Conservation (phyloP, 1,284 basidiomycete species). For the Cryptococcus sp. region DNA sequence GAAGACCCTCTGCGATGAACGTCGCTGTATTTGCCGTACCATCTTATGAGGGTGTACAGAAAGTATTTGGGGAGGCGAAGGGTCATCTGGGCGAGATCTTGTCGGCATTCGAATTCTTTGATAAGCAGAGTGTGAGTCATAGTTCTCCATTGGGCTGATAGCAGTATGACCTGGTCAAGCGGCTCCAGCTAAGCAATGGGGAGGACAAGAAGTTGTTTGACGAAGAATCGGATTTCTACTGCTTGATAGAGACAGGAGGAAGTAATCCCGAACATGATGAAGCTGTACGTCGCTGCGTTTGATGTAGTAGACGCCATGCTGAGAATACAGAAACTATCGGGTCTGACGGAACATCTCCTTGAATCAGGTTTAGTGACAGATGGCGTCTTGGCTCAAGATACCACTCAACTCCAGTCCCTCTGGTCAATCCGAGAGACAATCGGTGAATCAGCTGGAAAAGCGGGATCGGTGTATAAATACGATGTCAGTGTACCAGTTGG, state of each 20-base stretch:
- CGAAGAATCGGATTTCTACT: conserved; percentile 78
- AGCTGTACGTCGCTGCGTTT: conserved; percentile 56
- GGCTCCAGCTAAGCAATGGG: conserved; percentile 43
- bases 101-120: conserved; percentile 96
- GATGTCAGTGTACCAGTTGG: conserved; percentile 88
- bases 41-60: conserved; percentile 56
- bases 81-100: conserved; percentile 88
- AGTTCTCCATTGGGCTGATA: conserved; percentile 1
- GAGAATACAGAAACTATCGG: conserved; percentile 74
- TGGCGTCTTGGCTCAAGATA: conserved; percentile 88
- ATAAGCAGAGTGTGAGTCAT: conserved; percentile 56
- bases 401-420: conserved; percentile 80
- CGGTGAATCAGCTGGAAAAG: conserved; percentile 88
- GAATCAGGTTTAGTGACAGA: conserved; percentile 77
- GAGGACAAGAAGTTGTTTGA: conserved; percentile 51
- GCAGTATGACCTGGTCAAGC: conserved; percentile 72
- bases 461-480: conserved; percentile 96
- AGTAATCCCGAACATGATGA: conserved; percentile 92
- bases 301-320: not conserved
- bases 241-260: conserved; percentile 90
- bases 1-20: conserved; percentile 64
- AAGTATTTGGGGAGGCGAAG: conserved; percentile 55
- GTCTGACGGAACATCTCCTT: conserved; percentile 75
- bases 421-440: conserved; percentile 95
- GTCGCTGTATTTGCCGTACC: conserved; percentile 56